Conservation (phyloP, 2,329 filamentous ascomycete species). For the Scedosporium aurantiacum region DNA sequence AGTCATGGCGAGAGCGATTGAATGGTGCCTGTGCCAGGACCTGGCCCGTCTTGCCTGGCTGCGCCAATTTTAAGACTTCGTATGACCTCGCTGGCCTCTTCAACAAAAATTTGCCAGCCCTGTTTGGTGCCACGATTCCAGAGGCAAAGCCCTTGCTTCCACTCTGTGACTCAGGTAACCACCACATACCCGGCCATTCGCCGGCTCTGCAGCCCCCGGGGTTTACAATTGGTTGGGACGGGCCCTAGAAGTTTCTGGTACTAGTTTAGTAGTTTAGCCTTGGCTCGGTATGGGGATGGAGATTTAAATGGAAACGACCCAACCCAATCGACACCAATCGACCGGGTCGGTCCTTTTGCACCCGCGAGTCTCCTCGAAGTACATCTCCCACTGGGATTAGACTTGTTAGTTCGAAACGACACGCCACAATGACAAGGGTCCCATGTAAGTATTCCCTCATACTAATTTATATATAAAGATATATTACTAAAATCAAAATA, state of each 20-base stretch:
- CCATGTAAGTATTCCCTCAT: no score
- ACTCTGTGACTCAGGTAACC: background rate
- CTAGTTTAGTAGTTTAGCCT: background rate
- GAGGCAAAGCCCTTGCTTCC: background rate
- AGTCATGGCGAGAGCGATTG: background rate
- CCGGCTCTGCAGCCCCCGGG: background rate
- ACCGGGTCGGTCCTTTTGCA: background rate
- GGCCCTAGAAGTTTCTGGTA: background rate
- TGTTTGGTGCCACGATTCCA: slow-evolving; percentile 6
- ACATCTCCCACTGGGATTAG: no score
- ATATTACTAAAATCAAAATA: no score
- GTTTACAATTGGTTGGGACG: background rate
- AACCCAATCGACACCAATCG: background rate
- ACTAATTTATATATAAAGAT: no score
- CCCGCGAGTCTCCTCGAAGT: background rate
- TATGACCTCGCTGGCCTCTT: background rate
- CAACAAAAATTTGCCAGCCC: background rate
- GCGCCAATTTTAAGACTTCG: background rate
- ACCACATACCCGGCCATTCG: background rate
- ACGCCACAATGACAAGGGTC: no score
- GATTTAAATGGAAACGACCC: background rate
- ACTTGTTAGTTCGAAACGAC: no score
- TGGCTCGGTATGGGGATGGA: background rate
- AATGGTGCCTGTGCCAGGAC: no score
- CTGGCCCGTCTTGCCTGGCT: background rate